These are phyloP conservation scores for Pelargonium cotyledonis DNA, from an alignment of 441 rosid genomes.

Conservation along the genomic window DNA sequence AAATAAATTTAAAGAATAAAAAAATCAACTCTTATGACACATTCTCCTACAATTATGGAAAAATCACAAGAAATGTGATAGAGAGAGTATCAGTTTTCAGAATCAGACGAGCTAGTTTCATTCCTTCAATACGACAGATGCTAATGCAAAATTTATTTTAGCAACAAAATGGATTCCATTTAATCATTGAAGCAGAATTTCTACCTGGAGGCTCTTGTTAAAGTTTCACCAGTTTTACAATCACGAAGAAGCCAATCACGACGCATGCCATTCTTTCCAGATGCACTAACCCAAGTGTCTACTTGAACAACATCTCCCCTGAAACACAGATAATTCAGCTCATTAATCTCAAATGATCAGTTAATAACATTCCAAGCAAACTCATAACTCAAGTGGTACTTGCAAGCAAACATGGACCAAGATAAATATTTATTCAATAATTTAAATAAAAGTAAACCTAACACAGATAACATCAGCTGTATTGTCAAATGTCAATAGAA, in stretches of 20 bases:
- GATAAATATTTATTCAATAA: neutral
- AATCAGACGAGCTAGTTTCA: neutral
- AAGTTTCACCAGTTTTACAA: slow-evolving; percentile 60
- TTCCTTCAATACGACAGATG: neutral
- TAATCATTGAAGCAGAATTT: neutral
- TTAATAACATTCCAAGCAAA: neutral
- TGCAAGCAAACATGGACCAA: neutral
- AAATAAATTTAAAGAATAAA: too few species aligned
- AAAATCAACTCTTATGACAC: neutral
- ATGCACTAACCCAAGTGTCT: slow-evolving; percentile 85
- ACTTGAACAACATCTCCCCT: slow-evolving; percentile 95
- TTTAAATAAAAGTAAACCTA: neutral
- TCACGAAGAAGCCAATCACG: slow-evolving; percentile 90
- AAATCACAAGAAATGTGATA: neutral
- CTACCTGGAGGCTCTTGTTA: slow-evolving; percentile 91
- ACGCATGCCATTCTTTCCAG: slow-evolving; percentile 96
- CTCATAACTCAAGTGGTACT: neutral
- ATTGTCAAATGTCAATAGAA: neutral
- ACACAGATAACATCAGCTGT: neutral
- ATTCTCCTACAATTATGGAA: neutral
- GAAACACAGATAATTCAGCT: slow-evolving; percentile 16
- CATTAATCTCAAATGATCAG: slow-evolving; percentile 11
- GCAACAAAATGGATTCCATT: neutral
- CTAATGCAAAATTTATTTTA: neutral
- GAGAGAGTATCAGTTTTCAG: neutral